Percentiles rank a stretch among this genome's conserved stretches.
These are phyloP conservation scores for Helotiales sp. DNA, from an alignment of 2,329 filamentous ascomycete genomes.

Conservation along the genomic window DNA sequence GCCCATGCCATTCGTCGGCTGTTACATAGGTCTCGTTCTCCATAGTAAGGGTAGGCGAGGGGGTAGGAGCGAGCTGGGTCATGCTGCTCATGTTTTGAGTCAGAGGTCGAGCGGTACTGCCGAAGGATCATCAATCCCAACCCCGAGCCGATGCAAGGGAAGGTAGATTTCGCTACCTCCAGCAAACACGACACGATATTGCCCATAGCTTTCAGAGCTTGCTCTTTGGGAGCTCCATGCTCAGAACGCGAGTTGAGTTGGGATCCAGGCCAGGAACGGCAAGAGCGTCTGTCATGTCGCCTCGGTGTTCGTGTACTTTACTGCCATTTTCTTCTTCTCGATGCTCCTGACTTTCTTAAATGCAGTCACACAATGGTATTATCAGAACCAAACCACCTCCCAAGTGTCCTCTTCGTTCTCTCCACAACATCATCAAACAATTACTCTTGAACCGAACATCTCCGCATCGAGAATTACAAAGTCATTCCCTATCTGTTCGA, in stretches of 20 bases:
- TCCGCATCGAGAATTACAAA: conserved; percentile 17
- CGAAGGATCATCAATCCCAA: conserved; percentile 33
- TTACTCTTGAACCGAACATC: conserved; percentile 15
- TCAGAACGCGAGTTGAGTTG: conserved; percentile 39
- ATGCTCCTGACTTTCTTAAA: not conserved
- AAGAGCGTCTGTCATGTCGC: conserved; percentile 18
- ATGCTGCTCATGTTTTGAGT: too few relatives aligned
- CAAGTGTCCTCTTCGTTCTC: conserved; percentile 26
- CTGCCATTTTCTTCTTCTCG: not conserved
- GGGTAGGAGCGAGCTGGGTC: too few relatives aligned
- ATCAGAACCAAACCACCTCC: not conserved
- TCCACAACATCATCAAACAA: conserved; percentile 8
- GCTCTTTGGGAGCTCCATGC: conserved; percentile 35
- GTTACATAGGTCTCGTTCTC: too few relatives aligned
- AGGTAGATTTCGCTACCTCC: conserved; percentile 22
- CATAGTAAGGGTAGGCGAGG: too few relatives aligned
- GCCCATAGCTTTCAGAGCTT: conserved; percentile 18
- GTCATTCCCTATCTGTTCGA: conserved; percentile 55
- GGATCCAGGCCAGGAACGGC: conserved; percentile 34
- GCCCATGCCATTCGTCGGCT: too few relatives aligned
- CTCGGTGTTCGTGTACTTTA: conserved; percentile 7
- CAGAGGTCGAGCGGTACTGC: too few relatives aligned
- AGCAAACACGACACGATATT: conserved; percentile 24
- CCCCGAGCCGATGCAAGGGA: conserved; percentile 29
- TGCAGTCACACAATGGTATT: not conserved